Evolutionary conservation across 1,284 basidiomycete genomes (phyloP).

Genomic region (Fomitopsis betulina): DNA sequence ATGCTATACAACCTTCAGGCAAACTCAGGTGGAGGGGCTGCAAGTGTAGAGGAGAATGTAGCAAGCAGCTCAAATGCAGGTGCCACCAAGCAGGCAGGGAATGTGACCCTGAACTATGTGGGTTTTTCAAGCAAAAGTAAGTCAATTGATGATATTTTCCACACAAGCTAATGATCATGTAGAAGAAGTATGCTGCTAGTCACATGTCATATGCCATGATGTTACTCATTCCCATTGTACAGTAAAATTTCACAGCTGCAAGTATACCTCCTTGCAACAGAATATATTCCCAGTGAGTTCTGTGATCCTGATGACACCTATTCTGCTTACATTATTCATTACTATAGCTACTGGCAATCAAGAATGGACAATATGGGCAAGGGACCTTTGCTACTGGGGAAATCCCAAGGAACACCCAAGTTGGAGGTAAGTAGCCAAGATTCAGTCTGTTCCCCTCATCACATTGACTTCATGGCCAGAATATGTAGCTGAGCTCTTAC

Average conservation of each 20-base stretch:
- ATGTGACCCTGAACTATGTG: constrained; percentile 34
- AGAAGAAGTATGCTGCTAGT: background rate
- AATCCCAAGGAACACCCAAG: constrained; percentile 26
- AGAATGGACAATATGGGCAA: constrained; percentile 34
- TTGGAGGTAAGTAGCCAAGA: constrained; percentile 31
- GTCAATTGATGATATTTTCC: background rate
- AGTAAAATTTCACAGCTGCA: background rate
- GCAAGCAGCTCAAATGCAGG: constrained; percentile 22
- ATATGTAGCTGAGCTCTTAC: constrained; percentile 41
- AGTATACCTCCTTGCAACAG: background rate
- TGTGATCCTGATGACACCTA: too few species aligned
- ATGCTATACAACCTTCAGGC: constrained; percentile 23
- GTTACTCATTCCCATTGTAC: background rate
- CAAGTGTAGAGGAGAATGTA: constrained; percentile 26
- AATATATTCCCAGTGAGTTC: background rate
- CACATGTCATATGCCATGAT: too few species aligned
- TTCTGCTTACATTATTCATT: too few species aligned
- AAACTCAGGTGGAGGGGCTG: constrained; percentile 37
- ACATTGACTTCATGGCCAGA: constrained; percentile 25
- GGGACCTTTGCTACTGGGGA: constrained; percentile 36
- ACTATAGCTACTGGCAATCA: constrained; percentile 29
- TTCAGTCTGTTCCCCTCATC: background rate
- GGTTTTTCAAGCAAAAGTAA: background rate
- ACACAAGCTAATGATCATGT: background rate
- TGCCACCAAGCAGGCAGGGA: constrained; percentile 33